Evolutionary conservation across 495 filamentous ascomycete genomes (phyloP).

Genomic region (Xylaria sp.): DNA sequence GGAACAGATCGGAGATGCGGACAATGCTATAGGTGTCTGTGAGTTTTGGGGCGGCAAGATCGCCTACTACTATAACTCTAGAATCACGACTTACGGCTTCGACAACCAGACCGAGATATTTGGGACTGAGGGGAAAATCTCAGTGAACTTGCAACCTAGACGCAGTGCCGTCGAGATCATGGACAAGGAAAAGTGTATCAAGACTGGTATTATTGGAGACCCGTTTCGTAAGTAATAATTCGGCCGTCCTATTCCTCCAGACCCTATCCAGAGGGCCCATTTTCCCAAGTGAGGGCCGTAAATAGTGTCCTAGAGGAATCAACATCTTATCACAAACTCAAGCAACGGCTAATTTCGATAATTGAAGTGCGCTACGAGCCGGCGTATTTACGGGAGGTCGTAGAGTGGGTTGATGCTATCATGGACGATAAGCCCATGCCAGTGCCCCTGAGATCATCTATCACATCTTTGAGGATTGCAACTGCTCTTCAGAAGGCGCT

Average conservation of each 20-base stretch:
- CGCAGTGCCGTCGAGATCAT: not conserved
- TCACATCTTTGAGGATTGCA: too few species aligned
- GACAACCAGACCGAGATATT: too few species aligned
- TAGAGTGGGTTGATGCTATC: slow-evolving; percentile 4
- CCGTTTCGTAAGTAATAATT: not conserved
- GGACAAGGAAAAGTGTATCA: slow-evolving; percentile 1
- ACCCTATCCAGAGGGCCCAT: too few species aligned
- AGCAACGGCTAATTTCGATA: not conserved
- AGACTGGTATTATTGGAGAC: not conserved
- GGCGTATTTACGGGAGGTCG: not conserved
- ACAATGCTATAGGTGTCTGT: slow-evolving; percentile 68
- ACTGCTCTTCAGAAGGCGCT: too few species aligned
- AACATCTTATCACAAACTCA: not conserved
- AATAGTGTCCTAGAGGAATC: not conserved
- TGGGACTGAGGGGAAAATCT: too few species aligned
- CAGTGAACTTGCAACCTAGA: slow-evolving; percentile 51
- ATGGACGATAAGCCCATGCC: too few species aligned
- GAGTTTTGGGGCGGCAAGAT: slow-evolving; percentile 68
- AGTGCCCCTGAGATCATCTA: too few species aligned
- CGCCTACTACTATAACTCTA: slow-evolving; percentile 33
- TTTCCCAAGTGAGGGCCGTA: too few species aligned
- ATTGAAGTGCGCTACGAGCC: not conserved
- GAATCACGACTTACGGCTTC: too few species aligned
- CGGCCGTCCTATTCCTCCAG: not conserved
- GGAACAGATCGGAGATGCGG: slow-evolving; percentile 60